Percentiles rank a stretch among this genome's conserved stretches.
Conservation (phyloP, 371 early-diverging fungal genomes). For the Smittium culicis region DNA sequence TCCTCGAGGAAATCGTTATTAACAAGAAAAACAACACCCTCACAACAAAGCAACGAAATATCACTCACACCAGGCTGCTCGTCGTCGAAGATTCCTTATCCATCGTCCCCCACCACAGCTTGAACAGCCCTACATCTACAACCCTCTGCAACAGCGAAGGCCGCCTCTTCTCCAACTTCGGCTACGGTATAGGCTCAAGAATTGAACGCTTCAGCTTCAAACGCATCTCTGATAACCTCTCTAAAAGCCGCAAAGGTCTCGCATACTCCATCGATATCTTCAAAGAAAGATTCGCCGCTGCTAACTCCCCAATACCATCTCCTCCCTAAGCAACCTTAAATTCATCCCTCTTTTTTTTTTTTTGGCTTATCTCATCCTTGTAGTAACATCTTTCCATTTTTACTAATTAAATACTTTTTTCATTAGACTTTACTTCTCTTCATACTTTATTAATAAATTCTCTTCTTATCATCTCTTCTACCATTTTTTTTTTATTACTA, state of each 20-base stretch:
- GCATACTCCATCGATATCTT: constrained; percentile 61
- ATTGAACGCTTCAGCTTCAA: constrained; percentile 84
- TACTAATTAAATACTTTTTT: too few species aligned
- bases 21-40: constrained; percentile 61
- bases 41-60: constrained; percentile 70
- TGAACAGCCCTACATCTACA: constrained; percentile 11
- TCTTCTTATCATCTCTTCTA: too few species aligned
- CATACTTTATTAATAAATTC: too few species aligned
- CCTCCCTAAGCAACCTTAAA: not conserved
- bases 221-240: constrained; percentile 68
- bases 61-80: constrained; percentile 84
- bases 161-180: constrained; percentile 70
- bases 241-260: constrained; percentile 76
- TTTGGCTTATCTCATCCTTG: too few species aligned
- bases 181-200: constrained; percentile 64
- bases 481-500: too few species aligned
- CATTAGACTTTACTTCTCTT: too few species aligned
- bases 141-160: constrained; percentile 75
- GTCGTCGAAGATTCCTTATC: constrained; percentile 82
- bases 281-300: not conserved
- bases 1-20: constrained; percentile 51
- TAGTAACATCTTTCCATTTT: too few species aligned
- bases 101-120: constrained; percentile 20
- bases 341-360: not conserved
- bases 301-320: not conserved